Percentiles rank a stretch among this genome's conserved stretches.
Evolutionary conservation across 495 filamentous ascomycete genomes (phyloP).

Genomic region (Xylaria nigripes): DNA sequence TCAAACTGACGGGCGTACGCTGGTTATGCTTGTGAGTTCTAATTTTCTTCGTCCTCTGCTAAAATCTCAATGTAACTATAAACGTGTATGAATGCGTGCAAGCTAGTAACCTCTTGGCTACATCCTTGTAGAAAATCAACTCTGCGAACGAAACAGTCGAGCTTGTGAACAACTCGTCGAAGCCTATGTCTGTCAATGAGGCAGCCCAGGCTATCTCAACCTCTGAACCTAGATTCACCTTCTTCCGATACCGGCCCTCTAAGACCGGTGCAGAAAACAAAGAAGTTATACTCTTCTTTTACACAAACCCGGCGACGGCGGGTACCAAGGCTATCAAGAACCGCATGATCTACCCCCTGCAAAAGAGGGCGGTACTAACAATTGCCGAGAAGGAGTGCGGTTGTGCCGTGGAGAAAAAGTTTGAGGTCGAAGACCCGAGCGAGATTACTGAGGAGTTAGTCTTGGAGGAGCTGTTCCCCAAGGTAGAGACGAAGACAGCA

Average conservation of each 20-base stretch:
- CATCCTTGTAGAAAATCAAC: conserved; percentile 55
- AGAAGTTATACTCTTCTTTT: conserved; percentile 78
- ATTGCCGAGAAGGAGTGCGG: conserved; percentile 62
- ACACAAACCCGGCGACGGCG: conserved; percentile 73
- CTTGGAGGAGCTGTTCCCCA: conserved; percentile 67
- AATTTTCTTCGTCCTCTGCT: neutral
- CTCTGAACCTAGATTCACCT: conserved; percentile 81
- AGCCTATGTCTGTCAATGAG: conserved; percentile 35
- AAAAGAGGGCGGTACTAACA: conserved; percentile 60
- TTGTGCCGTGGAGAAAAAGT: conserved; percentile 66
- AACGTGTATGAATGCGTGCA: neutral
- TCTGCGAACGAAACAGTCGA: conserved; percentile 68
- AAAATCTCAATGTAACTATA: neutral
- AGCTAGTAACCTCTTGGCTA: neutral
- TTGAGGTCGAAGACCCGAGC: conserved; percentile 52
- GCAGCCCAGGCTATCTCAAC: conserved; percentile 61
- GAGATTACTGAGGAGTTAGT: conserved; percentile 70
- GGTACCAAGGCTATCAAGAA: conserved; percentile 69
- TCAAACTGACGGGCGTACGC: conserved; percentile 39
- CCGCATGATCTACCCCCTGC: conserved; percentile 89
- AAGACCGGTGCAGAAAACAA: conserved; percentile 41
- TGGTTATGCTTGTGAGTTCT: conserved; percentile 73
- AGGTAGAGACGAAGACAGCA: conserved; percentile 57
- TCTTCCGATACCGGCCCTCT: conserved; percentile 62
- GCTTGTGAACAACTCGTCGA: conserved; percentile 50